These are phyloP conservation scores for Plasmodium cynomolgi DNA, from an alignment of 169 alveolate species.

Conservation along the genomic window DNA sequence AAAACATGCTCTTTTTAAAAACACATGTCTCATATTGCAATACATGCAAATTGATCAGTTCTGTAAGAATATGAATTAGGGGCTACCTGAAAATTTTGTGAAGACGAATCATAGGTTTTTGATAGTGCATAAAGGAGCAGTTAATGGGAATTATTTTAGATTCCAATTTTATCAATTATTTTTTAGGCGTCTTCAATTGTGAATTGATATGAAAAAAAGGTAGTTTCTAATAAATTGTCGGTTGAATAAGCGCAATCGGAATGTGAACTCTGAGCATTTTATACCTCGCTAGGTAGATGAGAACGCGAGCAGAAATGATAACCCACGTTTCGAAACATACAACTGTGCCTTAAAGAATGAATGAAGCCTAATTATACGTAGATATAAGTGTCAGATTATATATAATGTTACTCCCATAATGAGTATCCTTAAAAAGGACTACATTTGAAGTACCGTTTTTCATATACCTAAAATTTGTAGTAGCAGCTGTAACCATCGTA, in stretches of 20 bases:
- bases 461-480: not conserved
- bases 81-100: not conserved
- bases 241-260: not conserved
- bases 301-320: not conserved
- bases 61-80: not conserved
- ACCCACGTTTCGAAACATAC: not conserved
- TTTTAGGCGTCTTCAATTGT: not conserved
- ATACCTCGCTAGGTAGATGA: not conserved
- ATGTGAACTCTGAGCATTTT: not conserved
- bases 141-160: not conserved
- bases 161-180: not conserved
- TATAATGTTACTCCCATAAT: not conserved
- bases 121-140: not conserved
- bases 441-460: not conserved
- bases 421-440: not conserved
- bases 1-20: not conserved
- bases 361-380: not conserved
- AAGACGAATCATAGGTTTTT: not conserved
- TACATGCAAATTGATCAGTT: not conserved
- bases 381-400: not conserved
- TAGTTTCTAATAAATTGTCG: not conserved
- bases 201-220: not conserved
- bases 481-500: not conserved
- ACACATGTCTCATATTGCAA: not conserved
- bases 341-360: not conserved